Evolutionary conservation across 805 yeast species (phyloP).

Genomic region (Starmerella powellii): DNA sequence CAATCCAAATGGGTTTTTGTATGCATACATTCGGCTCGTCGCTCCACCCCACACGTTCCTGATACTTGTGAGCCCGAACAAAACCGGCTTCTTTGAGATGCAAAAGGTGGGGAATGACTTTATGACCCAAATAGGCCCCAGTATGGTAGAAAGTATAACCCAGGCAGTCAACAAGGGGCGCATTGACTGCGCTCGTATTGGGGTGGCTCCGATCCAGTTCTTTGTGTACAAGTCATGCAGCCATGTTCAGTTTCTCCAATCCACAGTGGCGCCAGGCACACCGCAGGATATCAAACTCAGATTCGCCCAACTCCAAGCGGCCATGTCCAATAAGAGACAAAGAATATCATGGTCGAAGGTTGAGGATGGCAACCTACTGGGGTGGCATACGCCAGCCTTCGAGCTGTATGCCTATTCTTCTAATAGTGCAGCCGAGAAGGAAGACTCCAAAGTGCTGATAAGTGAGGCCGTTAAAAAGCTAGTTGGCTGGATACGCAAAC

Average conservation of each 20-base stretch:
- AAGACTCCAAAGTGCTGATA: slow-evolving; percentile 41
- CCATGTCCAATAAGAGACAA: slow-evolving; percentile 24
- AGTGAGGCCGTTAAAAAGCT: slow-evolving; percentile 51
- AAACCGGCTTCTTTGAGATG: slow-evolving; percentile 67
- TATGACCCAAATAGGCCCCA: slow-evolving; percentile 29
- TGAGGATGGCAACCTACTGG: slow-evolving; percentile 28
- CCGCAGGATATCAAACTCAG: slow-evolving; percentile 2
- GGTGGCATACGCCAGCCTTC: slow-evolving; percentile 47
- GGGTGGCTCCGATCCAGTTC: slow-evolving; percentile 52
- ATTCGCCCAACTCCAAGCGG: slow-evolving; percentile 31
- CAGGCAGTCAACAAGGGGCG: slow-evolving; percentile 21
- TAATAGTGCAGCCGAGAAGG: too few species aligned
- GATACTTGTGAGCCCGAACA: slow-evolving; percentile 52
- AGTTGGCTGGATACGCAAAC: slow-evolving; percentile 62
- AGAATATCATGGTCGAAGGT: slow-evolving; percentile 23
- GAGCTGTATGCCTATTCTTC: slow-evolving; percentile 55
- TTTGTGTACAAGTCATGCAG: slow-evolving; percentile 66
- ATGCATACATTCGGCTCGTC: slow-evolving; percentile 61
- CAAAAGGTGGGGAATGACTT: slow-evolving; percentile 47
- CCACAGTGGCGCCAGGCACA: background rate
- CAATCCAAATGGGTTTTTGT: slow-evolving; percentile 75
- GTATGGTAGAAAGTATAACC: slow-evolving; percentile 30
- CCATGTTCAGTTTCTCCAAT: slow-evolving; percentile 52
- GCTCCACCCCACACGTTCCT: slow-evolving; percentile 32
- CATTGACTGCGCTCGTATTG: slow-evolving; percentile 29